Base-by-base conservation (phyloP, 352 stramenopile species). In the Phytophthora ohioensis region DNA sequence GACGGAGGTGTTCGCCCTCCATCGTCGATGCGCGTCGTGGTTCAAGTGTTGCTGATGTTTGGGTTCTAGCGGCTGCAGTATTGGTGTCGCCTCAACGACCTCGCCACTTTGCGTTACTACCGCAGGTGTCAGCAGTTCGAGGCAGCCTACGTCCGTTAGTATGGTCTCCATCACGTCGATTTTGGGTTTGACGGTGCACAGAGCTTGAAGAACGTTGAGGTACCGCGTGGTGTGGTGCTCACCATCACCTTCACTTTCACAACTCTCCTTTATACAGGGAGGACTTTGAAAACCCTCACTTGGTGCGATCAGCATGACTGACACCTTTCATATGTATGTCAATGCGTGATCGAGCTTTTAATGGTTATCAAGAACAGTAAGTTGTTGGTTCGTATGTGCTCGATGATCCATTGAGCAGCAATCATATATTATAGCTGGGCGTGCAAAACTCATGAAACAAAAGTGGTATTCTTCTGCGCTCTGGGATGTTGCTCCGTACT, bases 21-120 rank as follows among this genome's bases (percentile, higher is more conserved):
- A 80, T 6, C 69, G 65, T 32, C 68, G 69, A 49, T 85, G 51
- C 0, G 80, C 78, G 21, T 73, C 58, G 12, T 80, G 58, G 27
- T 62, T 64, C 47, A 76, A 30, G 27, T 21, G 54, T 7, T 45
- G 57, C 30, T 49, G 55, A 15, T n/a, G 35, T 4, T 49, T 21
- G 9, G 43, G 41, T 3, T 42, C 27, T 43, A 51, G 39, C 27
- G 47, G 21, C 9, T 13, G 42, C 8, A 57, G 21, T 15, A 11
- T n/a, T 2, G 5, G 8, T 17, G 34, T 27, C 36, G 56, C 9
- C 1, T 55, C 47, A 9, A 41, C 9, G 17, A 43, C 31, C 17
- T 55, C 63, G 8, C 32, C 47, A 9, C 47, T 48, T 38, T 48
- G 47, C 46, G 47, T 56, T 9, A 58, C 32, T 0, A 58, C 38